Evolutionary conservation across 768 basidiomycete species (phyloP), one percentile per base, ranked within the genome.

Genomic region (Tremella mesenterica): DNA sequence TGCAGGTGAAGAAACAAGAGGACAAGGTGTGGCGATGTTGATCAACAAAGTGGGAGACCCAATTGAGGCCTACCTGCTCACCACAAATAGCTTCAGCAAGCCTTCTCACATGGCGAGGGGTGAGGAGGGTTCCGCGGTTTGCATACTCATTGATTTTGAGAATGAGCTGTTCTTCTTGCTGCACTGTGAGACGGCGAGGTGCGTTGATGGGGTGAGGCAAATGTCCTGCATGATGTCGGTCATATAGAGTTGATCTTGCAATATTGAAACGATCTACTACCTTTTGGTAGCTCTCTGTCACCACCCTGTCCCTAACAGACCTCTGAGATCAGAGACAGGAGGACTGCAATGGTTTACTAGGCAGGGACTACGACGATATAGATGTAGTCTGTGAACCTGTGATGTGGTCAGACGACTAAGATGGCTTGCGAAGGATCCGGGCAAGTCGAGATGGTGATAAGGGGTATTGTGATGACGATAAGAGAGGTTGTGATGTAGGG

Each of bases 71-170:
- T 3, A 57, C 8, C 1, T 12, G 20, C 2, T n/a, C 4, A 10
- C 33, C 50, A 16, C 14, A 25, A 2, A 56, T 5, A n/a, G 12
- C 28, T 9, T 36, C 38, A 26, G 56, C 56, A 2, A 53, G 26
- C 29, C 51, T 47, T 6, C 23, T 41, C 12, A 57, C 36, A 18
- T 53, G 50, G 16, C 46, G 45, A 43, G 51, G 56, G 5, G 36
- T 48, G 14, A 57, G 29, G 8, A 53, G 47, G n/a, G 56, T 57
- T 9, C 52, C 52, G 30, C 43, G 38, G 14, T 18, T 20, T 33
- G 56, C 56, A 53, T 48, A 49, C 3, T 48, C 45, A 25, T 52
- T 53, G 41, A 53, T 49, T 34, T 27, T 46, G 5, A 7, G 26
- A 21, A 52, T n/a, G 16, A 56, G 18, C 12, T 12, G 31, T 1